Conservation (phyloP, 2,329 filamentous ascomycete species). For the Fusarium euwallaceae region DNA sequence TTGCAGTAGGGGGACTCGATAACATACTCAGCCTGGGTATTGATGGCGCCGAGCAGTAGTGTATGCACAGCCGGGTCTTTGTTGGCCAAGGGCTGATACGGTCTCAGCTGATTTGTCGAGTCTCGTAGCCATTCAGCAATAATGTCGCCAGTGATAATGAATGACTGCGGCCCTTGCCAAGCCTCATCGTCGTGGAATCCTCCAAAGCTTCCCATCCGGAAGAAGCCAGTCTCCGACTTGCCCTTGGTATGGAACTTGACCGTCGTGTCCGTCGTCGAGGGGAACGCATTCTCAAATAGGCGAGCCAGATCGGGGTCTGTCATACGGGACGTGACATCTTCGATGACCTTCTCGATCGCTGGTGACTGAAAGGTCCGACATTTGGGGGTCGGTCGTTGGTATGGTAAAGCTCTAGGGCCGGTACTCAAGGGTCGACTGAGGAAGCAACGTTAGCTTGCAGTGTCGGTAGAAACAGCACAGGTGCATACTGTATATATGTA, state of each 20-base stretch:
- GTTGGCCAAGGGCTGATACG: constrained; percentile 87
- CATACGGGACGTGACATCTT: constrained; percentile 83
- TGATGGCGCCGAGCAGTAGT: constrained; percentile 92
- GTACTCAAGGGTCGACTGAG: constrained; percentile 80
- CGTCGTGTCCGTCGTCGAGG: constrained; percentile 87
- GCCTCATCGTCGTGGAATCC: constrained; percentile 64
- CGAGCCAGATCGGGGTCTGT: constrained; percentile 89
- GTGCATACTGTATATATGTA: constrained; percentile 55
- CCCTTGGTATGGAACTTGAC: constrained; percentile 87
- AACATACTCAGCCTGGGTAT: constrained; percentile 95
- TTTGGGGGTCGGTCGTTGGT: constrained; percentile 81
- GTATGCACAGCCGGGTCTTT: constrained; percentile 83
- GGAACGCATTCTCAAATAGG: constrained; percentile 95
- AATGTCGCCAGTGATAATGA: constrained; percentile 94
- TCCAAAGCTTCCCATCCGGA: constrained; percentile 50
- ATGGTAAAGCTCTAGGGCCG: constrained; percentile 84
- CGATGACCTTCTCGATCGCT: constrained; percentile 88
- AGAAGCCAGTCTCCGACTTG: constrained; percentile 55
- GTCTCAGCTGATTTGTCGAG: constrained; percentile 91
- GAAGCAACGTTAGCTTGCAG: constrained; percentile 15
- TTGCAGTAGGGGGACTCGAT: constrained; percentile 98
- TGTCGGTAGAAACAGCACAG: background rate
- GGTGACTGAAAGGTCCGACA: constrained; percentile 93
- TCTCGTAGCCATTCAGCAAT: constrained; percentile 94
- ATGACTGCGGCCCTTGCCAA: constrained; percentile 90